These are phyloP conservation scores for Penicillium flavigenum DNA, from an alignment of 495 filamentous ascomycete species.

Conservation along the genomic window DNA sequence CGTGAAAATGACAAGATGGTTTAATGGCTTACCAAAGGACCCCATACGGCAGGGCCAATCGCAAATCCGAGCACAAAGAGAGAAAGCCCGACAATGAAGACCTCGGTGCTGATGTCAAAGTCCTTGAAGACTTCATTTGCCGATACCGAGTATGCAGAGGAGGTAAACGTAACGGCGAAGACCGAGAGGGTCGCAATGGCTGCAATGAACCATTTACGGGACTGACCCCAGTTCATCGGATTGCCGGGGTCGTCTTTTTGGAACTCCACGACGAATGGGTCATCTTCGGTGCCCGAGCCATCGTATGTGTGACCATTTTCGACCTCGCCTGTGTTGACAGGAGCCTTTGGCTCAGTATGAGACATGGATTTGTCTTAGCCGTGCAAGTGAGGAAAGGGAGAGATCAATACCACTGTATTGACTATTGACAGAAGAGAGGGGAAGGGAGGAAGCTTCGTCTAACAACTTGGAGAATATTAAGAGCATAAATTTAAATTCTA, in stretches of 20 bases:
- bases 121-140: not conserved
- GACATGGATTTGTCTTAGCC: not conserved
- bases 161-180: constrained; percentile 56
- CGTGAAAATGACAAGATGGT: not conserved
- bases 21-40: constrained; percentile 55
- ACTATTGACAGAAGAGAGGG: too few species aligned
- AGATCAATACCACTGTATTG: too few species aligned
- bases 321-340: constrained; percentile 33
- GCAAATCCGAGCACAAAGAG: constrained; percentile 26
- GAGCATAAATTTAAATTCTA: not conserved
- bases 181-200: constrained; percentile 60
- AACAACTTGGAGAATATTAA: not conserved
- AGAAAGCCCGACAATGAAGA: constrained; percentile 10
- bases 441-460: too few species aligned
- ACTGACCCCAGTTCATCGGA: constrained; percentile 53
- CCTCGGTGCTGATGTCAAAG: constrained; percentile 9
- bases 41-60: constrained; percentile 37
- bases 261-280: constrained; percentile 65
- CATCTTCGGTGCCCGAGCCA: constrained; percentile 59
- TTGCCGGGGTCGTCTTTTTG: constrained; percentile 59
- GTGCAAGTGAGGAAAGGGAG: too few species aligned
- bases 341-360: not conserved
- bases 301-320: constrained; percentile 35
- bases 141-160: constrained; percentile 54
- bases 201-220: constrained; percentile 50